These are phyloP conservation scores for Trebouxia gelatinosa DNA, from an alignment of 163 green algal genomes.

Conservation along the genomic window DNA sequence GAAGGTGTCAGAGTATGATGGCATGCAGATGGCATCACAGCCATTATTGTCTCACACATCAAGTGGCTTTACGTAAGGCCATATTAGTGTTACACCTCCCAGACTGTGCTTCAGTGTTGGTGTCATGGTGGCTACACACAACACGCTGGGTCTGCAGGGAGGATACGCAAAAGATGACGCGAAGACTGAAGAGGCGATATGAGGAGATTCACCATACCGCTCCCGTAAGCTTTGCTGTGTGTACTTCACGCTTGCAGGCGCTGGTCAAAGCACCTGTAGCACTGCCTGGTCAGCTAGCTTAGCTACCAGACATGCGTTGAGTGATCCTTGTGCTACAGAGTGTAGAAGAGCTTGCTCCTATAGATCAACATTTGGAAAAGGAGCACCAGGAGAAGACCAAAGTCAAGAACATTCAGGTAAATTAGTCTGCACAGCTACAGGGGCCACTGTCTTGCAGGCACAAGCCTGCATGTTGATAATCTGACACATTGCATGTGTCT, in stretches of 20 bases:
- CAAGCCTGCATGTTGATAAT: too few relatives aligned
- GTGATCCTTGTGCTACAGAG: slow-evolving; percentile 27
- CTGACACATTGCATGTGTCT: too few relatives aligned
- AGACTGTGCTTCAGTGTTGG: too few relatives aligned
- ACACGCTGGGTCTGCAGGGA: too few relatives aligned
- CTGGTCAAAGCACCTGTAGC: too few relatives aligned
- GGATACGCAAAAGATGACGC: slow-evolving; percentile 81
- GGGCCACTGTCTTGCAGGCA: too few relatives aligned
- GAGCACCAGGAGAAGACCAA: slow-evolving; percentile 85
- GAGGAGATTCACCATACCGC: slow-evolving; percentile 74
- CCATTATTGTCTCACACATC: slow-evolving; percentile 11
- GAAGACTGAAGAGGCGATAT: slow-evolving; percentile 78
- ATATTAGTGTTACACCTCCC: too few relatives aligned
- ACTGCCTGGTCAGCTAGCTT: too few relatives aligned
- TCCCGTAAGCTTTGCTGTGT: slow-evolving; percentile 5
- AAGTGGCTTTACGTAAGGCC: slow-evolving; percentile 11
- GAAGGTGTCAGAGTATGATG: slow-evolving; percentile 13
- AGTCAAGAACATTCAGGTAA: slow-evolving; percentile 89
- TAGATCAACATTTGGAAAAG: slow-evolving; percentile 73
- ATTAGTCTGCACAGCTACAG: neutral
- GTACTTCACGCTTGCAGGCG: too few relatives aligned
- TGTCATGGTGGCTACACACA: too few relatives aligned
- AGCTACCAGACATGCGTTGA: neutral
- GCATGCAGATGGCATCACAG: neutral
- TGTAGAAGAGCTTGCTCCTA: slow-evolving; percentile 63